Conservation (phyloP, 73 alveolate species). For the Symbiodinium natans region DNA sequence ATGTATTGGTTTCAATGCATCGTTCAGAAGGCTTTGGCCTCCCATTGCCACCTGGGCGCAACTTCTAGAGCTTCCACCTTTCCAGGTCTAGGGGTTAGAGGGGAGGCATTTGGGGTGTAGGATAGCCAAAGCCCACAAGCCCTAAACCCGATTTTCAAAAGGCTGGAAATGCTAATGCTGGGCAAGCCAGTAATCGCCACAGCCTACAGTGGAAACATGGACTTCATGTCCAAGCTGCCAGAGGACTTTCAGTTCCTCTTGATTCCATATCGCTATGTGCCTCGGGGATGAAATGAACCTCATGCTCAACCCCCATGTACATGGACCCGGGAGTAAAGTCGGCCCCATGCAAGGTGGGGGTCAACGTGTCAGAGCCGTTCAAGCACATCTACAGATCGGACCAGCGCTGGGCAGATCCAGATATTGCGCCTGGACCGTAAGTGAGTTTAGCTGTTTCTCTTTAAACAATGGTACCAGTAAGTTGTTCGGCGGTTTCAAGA, state of each 20-base stretch:
- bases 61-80: not conserved
- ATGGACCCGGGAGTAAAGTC: too few relatives aligned
- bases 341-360: too few relatives aligned
- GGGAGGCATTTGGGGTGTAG: not conserved
- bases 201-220: constrained; percentile 13
- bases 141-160: not conserved
- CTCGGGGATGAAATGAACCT: too few relatives aligned
- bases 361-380: not conserved
- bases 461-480: too few relatives aligned
- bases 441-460: too few relatives aligned
- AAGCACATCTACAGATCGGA: not conserved
- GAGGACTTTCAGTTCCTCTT: not conserved
- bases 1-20: not conserved
- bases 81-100: not conserved
- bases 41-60: not conserved
- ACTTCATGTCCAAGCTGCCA: not conserved
- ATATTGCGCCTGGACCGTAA: too few relatives aligned
- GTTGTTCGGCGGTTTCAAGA: too few relatives aligned
- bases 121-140: not conserved
- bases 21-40: constrained; percentile 13
- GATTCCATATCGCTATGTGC: not conserved
- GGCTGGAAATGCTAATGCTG: constrained; percentile 15
- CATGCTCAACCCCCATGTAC: too few relatives aligned
- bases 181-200: constrained; percentile 21
- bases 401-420: constrained; percentile 7